Evolutionary conservation across 2,329 filamentous ascomycete species (phyloP).

Genomic region (Ophiocordyceps robertsii): DNA sequence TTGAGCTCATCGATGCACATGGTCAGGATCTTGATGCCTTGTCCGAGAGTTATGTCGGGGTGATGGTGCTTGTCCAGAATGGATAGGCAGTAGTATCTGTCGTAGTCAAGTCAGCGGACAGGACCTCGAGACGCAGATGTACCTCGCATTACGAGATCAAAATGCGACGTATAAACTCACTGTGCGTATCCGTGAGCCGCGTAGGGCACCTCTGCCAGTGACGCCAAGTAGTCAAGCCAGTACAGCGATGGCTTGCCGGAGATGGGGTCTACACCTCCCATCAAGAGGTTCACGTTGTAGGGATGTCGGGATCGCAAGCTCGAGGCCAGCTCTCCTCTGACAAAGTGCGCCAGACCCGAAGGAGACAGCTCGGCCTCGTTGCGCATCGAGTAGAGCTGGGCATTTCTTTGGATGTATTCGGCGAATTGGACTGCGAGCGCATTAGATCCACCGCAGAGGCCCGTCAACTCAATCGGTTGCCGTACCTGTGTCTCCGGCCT

Average conservation of each 20-base stretch:
- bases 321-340: slow-evolving; percentile 82
- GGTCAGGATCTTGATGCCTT: slow-evolving; percentile 82
- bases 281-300: slow-evolving; percentile 91
- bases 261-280: slow-evolving; percentile 88
- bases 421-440: slow-evolving; percentile 77
- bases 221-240: slow-evolving; percentile 95
- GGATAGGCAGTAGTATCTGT: slow-evolving; percentile 89
- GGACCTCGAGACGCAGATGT: not conserved
- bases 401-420: slow-evolving; percentile 97
- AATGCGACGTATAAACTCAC: slow-evolving; percentile 34
- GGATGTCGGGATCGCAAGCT: slow-evolving; percentile 85
- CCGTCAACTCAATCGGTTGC: not conserved
- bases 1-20: slow-evolving; percentile 97
- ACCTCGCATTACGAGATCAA: not conserved
- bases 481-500: slow-evolving; percentile 86
- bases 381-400: slow-evolving; percentile 96
- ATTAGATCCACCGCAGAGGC: slow-evolving; percentile 8
- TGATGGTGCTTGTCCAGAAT: slow-evolving; percentile 98
- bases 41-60: slow-evolving; percentile 76
- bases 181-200: slow-evolving; percentile 97
- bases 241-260: slow-evolving; percentile 83
- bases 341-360: slow-evolving; percentile 79
- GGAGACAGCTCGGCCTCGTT: slow-evolving; percentile 89
- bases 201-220: slow-evolving; percentile 78
- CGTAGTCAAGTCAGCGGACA: slow-evolving; percentile 1